These are phyloP conservation scores for Daedalea quercina DNA, from an alignment of 768 basidiomycete species.

Conservation along the genomic window DNA sequence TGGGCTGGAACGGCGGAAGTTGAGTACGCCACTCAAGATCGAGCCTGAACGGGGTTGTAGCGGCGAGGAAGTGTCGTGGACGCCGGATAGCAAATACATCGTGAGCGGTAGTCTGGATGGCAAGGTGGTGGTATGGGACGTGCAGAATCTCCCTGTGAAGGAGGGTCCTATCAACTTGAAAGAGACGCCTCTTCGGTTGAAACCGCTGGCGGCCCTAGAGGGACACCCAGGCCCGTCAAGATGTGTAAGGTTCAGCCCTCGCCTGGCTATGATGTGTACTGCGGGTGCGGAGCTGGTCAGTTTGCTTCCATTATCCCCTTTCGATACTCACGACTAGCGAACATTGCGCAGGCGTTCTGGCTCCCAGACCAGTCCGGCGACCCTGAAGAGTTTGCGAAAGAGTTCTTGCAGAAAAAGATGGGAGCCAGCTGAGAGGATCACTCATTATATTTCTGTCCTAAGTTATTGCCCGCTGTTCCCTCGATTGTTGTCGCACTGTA, in stretches of 20 bases:
- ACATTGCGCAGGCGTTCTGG: conserved; percentile 47
- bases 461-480: not conserved
- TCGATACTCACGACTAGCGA: conserved; percentile 3
- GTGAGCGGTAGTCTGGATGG: conserved; percentile 84
- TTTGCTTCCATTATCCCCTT: not conserved
- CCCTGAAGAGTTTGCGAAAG: conserved; percentile 64
- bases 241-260: conserved; percentile 88
- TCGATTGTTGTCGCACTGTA: not conserved
- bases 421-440: not conserved
- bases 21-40: conserved; percentile 43
- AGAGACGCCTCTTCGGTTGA: conserved; percentile 42
- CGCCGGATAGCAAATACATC: conserved; percentile 88
- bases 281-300: conserved; percentile 80
- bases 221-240: conserved; percentile 81
- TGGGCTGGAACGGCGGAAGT: conserved; percentile 68
- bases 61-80: conserved; percentile 93
- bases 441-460: not conserved
- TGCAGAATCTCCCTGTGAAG: conserved; percentile 51
- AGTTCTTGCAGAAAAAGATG: conserved; percentile 51
- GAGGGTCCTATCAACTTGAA: conserved; percentile 50
- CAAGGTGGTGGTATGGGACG: conserved; percentile 82
- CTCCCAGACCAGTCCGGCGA: conserved; percentile 62
- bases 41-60: conserved; percentile 74
- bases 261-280: conserved; percentile 79
- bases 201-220: conserved; percentile 49